These are phyloP conservation scores for Populus hybrid DNA, from an alignment of 441 rosid species.

Conservation along the genomic window DNA sequence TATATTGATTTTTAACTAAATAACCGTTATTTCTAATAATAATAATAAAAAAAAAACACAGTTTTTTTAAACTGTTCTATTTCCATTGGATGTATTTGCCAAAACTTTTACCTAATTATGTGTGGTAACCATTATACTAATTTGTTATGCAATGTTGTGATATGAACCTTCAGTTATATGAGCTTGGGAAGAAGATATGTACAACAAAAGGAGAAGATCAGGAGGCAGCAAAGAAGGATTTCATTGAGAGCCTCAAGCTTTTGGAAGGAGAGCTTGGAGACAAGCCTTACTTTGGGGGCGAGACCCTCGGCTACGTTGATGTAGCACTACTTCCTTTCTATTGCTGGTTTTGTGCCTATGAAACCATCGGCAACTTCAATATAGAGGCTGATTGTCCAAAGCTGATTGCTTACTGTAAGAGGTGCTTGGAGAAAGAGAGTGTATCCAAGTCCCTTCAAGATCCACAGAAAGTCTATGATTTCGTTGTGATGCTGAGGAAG, in stretches of 20 bases:
- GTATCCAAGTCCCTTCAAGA: slow-evolving; percentile 9
- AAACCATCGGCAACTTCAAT: slow-evolving; percentile 18
- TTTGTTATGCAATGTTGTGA: background rate
- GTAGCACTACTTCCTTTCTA: slow-evolving; percentile 22
- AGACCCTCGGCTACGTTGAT: slow-evolving; percentile 24
- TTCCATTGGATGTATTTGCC: too few relatives aligned
- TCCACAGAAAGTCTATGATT: slow-evolving; percentile 9
- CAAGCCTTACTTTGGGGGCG: slow-evolving; percentile 24
- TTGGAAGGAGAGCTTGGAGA: slow-evolving; percentile 25
- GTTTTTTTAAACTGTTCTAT: too few relatives aligned
- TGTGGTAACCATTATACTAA: too few relatives aligned
- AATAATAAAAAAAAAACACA: too few relatives aligned
- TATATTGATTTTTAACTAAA: too few relatives aligned
- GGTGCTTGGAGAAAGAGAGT: too few relatives aligned
- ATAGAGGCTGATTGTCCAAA: too few relatives aligned
- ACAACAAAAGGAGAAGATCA: slow-evolving; percentile 22
- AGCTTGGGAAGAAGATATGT: slow-evolving; percentile 17
- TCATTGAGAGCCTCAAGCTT: slow-evolving; percentile 16
- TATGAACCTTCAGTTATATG: slow-evolving; percentile 2
- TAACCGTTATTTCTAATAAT: too few relatives aligned
- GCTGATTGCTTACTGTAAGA: too few relatives aligned
- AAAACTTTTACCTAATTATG: too few relatives aligned
- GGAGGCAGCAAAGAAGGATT: slow-evolving; percentile 24
- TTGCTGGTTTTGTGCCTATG: slow-evolving; percentile 29
- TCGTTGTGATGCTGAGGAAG: background rate